Conservation (phyloP, 2,329 filamentous ascomycete species). For the Rhynchosporium agropyri region DNA sequence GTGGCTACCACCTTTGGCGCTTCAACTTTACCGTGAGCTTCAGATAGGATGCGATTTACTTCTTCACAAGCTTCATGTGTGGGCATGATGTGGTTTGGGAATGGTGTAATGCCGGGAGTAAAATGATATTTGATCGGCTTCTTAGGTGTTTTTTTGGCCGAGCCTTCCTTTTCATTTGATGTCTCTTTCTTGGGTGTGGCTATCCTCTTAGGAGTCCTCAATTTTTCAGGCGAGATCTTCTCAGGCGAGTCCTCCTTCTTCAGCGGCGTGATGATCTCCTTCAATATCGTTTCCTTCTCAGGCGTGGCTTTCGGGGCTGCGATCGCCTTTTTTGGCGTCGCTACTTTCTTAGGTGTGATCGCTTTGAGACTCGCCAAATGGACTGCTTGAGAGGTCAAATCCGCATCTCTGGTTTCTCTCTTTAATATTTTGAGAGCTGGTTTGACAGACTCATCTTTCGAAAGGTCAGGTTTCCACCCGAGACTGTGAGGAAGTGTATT, state of each 20-base stretch:
- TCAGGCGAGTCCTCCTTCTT: too few species aligned
- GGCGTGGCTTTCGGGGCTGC: too few species aligned
- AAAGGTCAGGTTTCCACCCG: slow-evolving; percentile 4
- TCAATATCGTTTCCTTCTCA: too few species aligned
- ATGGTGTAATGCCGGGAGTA: slow-evolving; percentile 63
- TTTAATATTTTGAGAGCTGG: slow-evolving; percentile 7
- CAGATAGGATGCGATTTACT: slow-evolving; percentile 66
- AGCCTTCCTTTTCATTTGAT: neutral
- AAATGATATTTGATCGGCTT: slow-evolving; percentile 53
- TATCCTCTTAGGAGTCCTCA: too few species aligned
- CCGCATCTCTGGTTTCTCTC: neutral
- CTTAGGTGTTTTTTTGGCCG: neutral
- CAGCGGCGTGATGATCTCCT: too few species aligned
- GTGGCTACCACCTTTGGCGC: slow-evolving; percentile 68
- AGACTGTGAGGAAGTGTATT: slow-evolving; percentile 7
- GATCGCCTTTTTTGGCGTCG: too few species aligned
- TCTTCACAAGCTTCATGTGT: slow-evolving; percentile 70
- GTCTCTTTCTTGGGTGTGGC: neutral
- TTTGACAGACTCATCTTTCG: neutral
- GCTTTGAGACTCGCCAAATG: too few species aligned
- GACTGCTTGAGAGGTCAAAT: too few species aligned
- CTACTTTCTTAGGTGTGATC: too few species aligned
- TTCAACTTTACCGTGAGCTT: slow-evolving; percentile 65
- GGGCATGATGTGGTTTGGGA: slow-evolving; percentile 66
- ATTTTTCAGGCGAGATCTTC: too few species aligned